A percentile compares a stretch with the other conserved stretches of the same genome.
These are phyloP conservation scores for Lolium multiflorum DNA, from an alignment of 176 grass and related monocot species.

Conservation along the genomic window DNA sequence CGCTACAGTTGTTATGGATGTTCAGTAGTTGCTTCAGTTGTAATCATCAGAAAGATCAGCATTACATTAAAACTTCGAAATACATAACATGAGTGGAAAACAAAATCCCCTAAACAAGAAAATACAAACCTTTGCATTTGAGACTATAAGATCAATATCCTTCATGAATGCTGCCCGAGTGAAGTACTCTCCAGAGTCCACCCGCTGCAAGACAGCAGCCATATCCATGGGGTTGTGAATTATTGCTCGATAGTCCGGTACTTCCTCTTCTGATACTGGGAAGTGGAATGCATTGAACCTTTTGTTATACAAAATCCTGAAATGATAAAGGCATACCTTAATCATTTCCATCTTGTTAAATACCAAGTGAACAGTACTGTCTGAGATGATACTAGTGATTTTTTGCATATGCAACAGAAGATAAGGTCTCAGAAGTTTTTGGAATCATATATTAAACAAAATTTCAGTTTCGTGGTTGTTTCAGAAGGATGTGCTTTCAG, in stretches of 20 bases:
- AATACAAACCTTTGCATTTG: conserved; percentile 84
- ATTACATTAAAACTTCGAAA: background rate
- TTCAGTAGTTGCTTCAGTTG: conserved; percentile 15
- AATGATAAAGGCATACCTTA: conserved; percentile 42
- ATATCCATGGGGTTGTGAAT: conserved; percentile 97
- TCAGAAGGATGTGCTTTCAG: conserved; percentile 15
- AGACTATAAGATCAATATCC: conserved; percentile 93
- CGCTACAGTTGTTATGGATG: conserved; percentile 9
- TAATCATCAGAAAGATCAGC: background rate
- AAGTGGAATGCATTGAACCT: conserved; percentile 90
- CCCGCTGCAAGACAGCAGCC: conserved; percentile 86
- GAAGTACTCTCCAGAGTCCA: conserved; percentile 85
- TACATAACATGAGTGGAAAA: conserved; percentile 31
- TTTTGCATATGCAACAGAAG: conserved; percentile 3
- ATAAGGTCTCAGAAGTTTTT: conserved; percentile 1
- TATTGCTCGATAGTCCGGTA: conserved; percentile 80
- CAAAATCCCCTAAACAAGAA: conserved; percentile 28
- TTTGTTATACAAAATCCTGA: conserved; percentile 93
- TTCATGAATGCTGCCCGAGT: conserved; percentile 67
- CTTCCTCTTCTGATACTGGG: conserved; percentile 93
- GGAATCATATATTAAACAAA: conserved; percentile 20
- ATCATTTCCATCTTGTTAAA: conserved; percentile 39
- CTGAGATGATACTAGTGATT: conserved; percentile 3
- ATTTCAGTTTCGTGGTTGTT: background rate
- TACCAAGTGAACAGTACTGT: conserved; percentile 11